Evolutionary conservation across 495 filamentous ascomycete species (phyloP), one percentile per base, ranked within the genome.

Genomic region (Neurospora discreta): DNA sequence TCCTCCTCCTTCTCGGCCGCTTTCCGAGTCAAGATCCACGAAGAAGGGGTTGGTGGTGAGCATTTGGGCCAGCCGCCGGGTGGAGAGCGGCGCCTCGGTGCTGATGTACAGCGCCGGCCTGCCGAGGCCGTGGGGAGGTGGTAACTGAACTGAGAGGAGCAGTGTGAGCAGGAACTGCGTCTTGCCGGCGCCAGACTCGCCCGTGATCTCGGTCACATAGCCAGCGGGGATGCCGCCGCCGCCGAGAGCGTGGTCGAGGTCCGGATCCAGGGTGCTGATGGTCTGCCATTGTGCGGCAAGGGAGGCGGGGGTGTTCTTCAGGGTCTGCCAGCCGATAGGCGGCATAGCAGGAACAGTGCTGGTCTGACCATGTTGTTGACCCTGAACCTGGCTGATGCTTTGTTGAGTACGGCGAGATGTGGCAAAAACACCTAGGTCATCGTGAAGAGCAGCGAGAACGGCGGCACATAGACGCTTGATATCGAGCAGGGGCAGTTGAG

Each of bases 121-220:
- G 30, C 83, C 85, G 11, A 95, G 85, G 3, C 94, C 95, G 40
- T 85, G 81, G 0, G 91, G 91, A 3, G 88, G 81, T 5, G 91
- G 89, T 16, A 98, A 91, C 78, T 98, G 95, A 13, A 87, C 87
- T 16, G 93, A 86, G 39, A 97, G 87, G 43, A 94, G 89, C 36
- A 99, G 87, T 42, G 89, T 90, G 6, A 93, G 84, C 26, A 98
- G 92, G 81, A 98, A 90, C 80, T 99, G 96, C 18, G 96, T 98
- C 85, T 99, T 99, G 77, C 95, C 95, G 75, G 92, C 91, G 76
- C 94, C 95, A 81, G 93, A 97, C 83, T 98, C 95, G 43, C 96
- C 96, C 3, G 92, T 93, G 70, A 99, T 85, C 77, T 99, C 95
- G 23, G 93, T 95, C 74, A 99, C 83, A 79, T 92, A 91, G 52